Evolutionary conservation across 2,329 filamentous ascomycete genomes (phyloP).

Genomic region (Penicillium olsonii): DNA sequence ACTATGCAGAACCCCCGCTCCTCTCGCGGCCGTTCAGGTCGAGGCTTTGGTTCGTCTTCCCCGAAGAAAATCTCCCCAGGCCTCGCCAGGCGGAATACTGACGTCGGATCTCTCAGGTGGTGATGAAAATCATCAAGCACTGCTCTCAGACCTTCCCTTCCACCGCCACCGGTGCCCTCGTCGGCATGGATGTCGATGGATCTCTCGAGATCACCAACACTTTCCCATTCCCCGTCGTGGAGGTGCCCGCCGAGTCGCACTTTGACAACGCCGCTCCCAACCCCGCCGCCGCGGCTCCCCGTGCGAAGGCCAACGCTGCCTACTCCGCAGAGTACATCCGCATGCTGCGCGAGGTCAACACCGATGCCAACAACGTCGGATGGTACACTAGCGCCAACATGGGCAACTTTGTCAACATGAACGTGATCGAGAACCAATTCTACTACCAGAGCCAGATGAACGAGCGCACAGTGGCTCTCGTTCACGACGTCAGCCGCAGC

Average conservation of each 20-base stretch:
- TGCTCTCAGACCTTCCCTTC: conserved; percentile 85
- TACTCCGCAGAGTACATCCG: conserved; percentile 98
- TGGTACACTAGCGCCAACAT: conserved; percentile 99
- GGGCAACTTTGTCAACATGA: conserved; percentile 95
- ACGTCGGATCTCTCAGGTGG: conserved; percentile 60
- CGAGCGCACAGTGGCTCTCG: conserved; percentile 80
- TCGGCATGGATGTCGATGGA: conserved; percentile 85
- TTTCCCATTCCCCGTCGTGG: conserved; percentile 88
- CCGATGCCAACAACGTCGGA: conserved; percentile 95
- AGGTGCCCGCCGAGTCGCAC: conserved; percentile 70
- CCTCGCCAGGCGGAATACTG: conserved; percentile 31
- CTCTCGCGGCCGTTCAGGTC: conserved; percentile 86
- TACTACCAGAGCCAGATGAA: conserved; percentile 94
- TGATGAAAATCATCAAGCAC: conserved; percentile 98
- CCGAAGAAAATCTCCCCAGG: conserved; percentile 35
- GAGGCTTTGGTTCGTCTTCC: conserved; percentile 77
- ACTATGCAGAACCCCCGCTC: conserved; percentile 60
- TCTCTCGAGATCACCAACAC: conserved; percentile 89
- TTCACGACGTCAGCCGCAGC: conserved; percentile 94
- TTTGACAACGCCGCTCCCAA: conserved; percentile 69
- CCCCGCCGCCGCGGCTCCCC: conserved; percentile 81
- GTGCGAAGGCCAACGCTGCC: conserved; percentile 81
- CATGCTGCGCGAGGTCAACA: conserved; percentile 93
- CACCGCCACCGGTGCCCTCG: conserved; percentile 82
- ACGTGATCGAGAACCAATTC: conserved; percentile 96